A percentile compares a stretch with the other conserved stretches of the same genome.
Evolutionary conservation across 495 filamentous ascomycete species (phyloP).

Genomic region (Xylaria venustula): DNA sequence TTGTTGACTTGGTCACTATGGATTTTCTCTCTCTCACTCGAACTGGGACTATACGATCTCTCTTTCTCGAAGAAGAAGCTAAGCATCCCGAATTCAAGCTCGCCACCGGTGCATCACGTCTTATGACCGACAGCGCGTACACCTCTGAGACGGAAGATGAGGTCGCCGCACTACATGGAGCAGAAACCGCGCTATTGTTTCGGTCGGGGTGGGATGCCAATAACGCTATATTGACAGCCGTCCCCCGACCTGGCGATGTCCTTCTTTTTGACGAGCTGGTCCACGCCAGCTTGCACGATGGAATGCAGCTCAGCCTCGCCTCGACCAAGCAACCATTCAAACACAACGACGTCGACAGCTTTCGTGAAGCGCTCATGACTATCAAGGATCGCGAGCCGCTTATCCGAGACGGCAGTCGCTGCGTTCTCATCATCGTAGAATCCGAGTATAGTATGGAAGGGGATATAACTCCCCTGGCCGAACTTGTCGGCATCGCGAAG

Average conservation of each 20-base stretch:
- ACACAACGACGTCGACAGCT: constrained; percentile 50
- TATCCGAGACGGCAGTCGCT: constrained; percentile 28
- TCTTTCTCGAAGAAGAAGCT: constrained; percentile 32
- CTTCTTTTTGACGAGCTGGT: constrained; percentile 62
- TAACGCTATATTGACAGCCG: not conserved
- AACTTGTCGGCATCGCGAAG: constrained; percentile 50
- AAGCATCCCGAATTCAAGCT: constrained; percentile 16
- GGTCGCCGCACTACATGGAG: constrained; percentile 51
- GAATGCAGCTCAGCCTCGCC: constrained; percentile 56
- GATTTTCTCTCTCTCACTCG: constrained; percentile 41
- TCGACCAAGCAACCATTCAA: constrained; percentile 41
- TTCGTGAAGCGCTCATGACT: constrained; percentile 40
- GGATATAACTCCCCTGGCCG: constrained; percentile 55
- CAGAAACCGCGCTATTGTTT: constrained; percentile 41
- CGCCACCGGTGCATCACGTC: constrained; percentile 36
- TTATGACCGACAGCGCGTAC: constrained; percentile 55
- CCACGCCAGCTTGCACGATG: constrained; percentile 63
- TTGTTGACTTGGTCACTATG: constrained; percentile 42
- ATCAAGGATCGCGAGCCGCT: constrained; percentile 26
- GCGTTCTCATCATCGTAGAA: constrained; percentile 54
- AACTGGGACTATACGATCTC: constrained; percentile 17
- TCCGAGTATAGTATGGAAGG: constrained; percentile 69
- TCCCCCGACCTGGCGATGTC: constrained; percentile 55
- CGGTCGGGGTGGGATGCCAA: constrained; percentile 43
- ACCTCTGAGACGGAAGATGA: constrained; percentile 53